Evolutionary conservation across 2,329 filamentous ascomycete genomes (phyloP).

Genomic region (Colletotrichum liaoningense): DNA sequence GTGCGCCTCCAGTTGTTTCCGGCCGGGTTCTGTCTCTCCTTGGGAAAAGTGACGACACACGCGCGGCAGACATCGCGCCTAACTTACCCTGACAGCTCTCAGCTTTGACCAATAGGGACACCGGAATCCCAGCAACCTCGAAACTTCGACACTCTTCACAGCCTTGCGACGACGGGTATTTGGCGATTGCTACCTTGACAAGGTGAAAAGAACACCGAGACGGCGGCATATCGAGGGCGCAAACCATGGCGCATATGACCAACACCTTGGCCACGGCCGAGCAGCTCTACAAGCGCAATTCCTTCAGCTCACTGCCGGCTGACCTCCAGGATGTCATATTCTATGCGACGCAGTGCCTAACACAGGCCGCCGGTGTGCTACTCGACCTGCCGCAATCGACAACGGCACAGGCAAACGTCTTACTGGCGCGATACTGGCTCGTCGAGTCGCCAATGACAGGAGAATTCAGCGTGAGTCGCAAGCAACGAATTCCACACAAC

Average conservation of each 20-base stretch:
- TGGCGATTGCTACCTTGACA: background rate
- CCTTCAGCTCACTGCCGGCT: constrained; percentile 69
- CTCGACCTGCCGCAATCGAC: constrained; percentile 87
- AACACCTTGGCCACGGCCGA: constrained; percentile 80
- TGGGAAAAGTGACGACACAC: constrained; percentile 27
- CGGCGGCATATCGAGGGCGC: background rate
- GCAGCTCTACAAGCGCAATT: constrained; percentile 71
- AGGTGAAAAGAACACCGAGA: background rate
- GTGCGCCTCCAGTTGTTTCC: background rate
- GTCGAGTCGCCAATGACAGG: constrained; percentile 64
- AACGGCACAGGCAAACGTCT: constrained; percentile 85
- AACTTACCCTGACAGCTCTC: constrained; percentile 19
- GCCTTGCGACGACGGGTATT: constrained; percentile 12
- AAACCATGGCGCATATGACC: constrained; percentile 45
- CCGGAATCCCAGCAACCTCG: background rate
- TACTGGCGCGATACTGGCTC: constrained; percentile 86
- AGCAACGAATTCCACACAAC: background rate
- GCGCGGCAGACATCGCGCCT: constrained; percentile 10
- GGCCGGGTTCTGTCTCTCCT: background rate
- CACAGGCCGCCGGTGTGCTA: constrained; percentile 83
- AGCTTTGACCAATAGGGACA: constrained; percentile 27
- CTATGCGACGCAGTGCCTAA: constrained; percentile 77
- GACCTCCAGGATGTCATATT: constrained; percentile 80
- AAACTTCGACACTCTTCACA: constrained; percentile 6
- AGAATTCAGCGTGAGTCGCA: constrained; percentile 64